Conservation (phyloP, 495 filamentous ascomycete species). For the Tuber umbilicatum region DNA sequence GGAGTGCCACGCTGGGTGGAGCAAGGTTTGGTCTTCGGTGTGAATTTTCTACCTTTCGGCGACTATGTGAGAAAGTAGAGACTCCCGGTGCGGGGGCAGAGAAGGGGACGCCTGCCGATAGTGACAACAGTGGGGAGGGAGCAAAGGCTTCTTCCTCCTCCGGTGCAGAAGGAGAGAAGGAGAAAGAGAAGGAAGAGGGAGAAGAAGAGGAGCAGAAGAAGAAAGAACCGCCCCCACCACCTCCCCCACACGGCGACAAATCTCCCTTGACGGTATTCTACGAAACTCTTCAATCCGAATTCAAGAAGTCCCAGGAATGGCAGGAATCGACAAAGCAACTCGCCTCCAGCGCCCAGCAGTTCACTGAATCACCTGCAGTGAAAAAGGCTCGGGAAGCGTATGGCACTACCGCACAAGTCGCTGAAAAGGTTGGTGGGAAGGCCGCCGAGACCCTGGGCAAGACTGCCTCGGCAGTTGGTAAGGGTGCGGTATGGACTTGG, state of each 20-base stretch:
- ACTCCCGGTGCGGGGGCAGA: too few relatives aligned
- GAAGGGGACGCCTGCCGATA: constrained; percentile 2
- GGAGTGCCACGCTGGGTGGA: constrained; percentile 1
- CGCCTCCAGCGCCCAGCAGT: constrained; percentile 76
- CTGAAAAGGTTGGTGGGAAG: constrained; percentile 54
- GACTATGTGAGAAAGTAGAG: not conserved
- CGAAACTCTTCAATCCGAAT: constrained; percentile 84
- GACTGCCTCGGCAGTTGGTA: constrained; percentile 77
- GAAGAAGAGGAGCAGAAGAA: constrained; percentile 56
- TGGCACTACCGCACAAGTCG: constrained; percentile 69
- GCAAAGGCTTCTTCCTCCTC: not conserved
- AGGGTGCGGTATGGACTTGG: constrained; percentile 93
- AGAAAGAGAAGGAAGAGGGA: constrained; percentile 48
- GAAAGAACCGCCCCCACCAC: constrained; percentile 66
- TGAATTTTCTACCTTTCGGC: constrained; percentile 47
- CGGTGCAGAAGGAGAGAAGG: constrained; percentile 44
- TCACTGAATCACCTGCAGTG: constrained; percentile 91
- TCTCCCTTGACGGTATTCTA: constrained; percentile 97
- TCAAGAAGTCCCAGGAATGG: constrained; percentile 98
- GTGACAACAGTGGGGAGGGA: not conserved
- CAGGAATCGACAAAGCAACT: constrained; percentile 95
- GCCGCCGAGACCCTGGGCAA: constrained; percentile 72
- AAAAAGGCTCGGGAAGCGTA: constrained; percentile 79
- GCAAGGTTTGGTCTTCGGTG: constrained; percentile 32
- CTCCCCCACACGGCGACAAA: constrained; percentile 94